A percentile compares a stretch with the other conserved stretches of the same genome.
These are phyloP conservation scores for Paraphaeosphaeria minitans DNA, from an alignment of 2,329 filamentous ascomycete genomes.

Conservation along the genomic window DNA sequence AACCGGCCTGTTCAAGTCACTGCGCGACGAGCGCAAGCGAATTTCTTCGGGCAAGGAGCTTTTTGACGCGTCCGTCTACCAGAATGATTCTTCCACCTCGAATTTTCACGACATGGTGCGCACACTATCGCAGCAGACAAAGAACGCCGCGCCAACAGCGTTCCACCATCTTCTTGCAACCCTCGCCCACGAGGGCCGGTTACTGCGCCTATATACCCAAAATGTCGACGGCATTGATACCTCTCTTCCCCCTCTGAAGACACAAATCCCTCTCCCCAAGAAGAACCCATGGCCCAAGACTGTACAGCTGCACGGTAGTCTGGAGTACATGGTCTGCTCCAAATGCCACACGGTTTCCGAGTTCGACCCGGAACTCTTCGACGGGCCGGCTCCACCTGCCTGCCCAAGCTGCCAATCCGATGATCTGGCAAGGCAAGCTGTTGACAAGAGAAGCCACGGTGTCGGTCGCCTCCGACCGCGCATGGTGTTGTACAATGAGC, in stretches of 20 bases:
- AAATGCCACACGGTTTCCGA: slow-evolving; percentile 81
- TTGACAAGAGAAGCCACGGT: slow-evolving; percentile 89
- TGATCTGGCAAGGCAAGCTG: slow-evolving; percentile 77
- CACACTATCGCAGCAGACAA: slow-evolving; percentile 78
- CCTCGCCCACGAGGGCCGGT: slow-evolving; percentile 81
- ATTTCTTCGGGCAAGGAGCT: slow-evolving; percentile 93
- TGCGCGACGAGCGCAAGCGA: slow-evolving; percentile 85
- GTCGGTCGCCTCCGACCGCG: slow-evolving; percentile 87
- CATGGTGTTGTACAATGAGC: slow-evolving; percentile 97
- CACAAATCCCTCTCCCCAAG: slow-evolving; percentile 77
- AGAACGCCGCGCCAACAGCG: slow-evolving; percentile 76
- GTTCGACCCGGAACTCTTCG: slow-evolving; percentile 80
- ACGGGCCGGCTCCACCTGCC: slow-evolving; percentile 80
- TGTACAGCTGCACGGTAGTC: slow-evolving; percentile 89
- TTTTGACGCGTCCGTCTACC: slow-evolving; percentile 97
- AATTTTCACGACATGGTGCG: slow-evolving; percentile 97
- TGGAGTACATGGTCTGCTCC: slow-evolving; percentile 95
- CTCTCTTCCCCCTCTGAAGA: slow-evolving; percentile 76
- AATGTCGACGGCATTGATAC: slow-evolving; percentile 97
- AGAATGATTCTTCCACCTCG: slow-evolving; percentile 83
- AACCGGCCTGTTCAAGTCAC: slow-evolving; percentile 82
- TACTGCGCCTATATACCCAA: slow-evolving; percentile 91
- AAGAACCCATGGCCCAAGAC: slow-evolving; percentile 94
- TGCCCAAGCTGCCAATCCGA: slow-evolving; percentile 76
- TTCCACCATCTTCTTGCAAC: slow-evolving; percentile 96